Base-by-base conservation (phyloP, 371 early-diverging fungal species). In the Rhizopus delemar region DNA sequence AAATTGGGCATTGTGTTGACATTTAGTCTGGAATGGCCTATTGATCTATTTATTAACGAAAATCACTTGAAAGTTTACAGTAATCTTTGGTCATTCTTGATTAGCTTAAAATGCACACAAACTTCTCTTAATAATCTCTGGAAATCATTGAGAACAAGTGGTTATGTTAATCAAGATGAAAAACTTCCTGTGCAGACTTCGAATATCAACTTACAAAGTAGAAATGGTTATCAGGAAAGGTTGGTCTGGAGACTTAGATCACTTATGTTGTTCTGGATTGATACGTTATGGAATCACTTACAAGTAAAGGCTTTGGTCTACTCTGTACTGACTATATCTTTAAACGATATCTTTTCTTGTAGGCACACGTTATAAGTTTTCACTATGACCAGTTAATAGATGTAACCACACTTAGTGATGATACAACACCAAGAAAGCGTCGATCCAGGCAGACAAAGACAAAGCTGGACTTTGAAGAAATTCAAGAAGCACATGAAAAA, bases 261-360 rank as follows among this genome's bases (percentile, higher is more conserved):
- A 0, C 63, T 70, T 5, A 92, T 92, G 91, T 62, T 85, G 15
- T 89, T 84, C 70, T 89, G 91, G 75, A 75, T 90, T 2, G 87
- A 90, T 65, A 75, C 83, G 22, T 59, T 90, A 31, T 92, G 92
- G 92, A 74, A 75, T 12, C 90, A 92, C 73, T 68, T 90, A 7
- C 92, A 92, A 84, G 90, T 88, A 75, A 51, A 45, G 35, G 16
- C 28, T 33, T 8, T 8, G n/a, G 5, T 5, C 7, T n/a, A 43
- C 13, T 11, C 43, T 43, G 0, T 22, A 22, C 22, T 22, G 22
- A 22, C 22, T 48, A 0, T 48, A 45, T 45, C 5, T 12, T 48
- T 29, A 48, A 8, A 22, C 15, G 4, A 48, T 8, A 8, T 8
- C 11, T 31, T 28, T 50, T 8, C 35, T 22, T 39, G 9, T 63